Evolutionary conservation across 2,329 filamentous ascomycete genomes (phyloP), one percentile per base, ranked within the genome.

Genomic region (Trichophyton mentagrophytes): DNA sequence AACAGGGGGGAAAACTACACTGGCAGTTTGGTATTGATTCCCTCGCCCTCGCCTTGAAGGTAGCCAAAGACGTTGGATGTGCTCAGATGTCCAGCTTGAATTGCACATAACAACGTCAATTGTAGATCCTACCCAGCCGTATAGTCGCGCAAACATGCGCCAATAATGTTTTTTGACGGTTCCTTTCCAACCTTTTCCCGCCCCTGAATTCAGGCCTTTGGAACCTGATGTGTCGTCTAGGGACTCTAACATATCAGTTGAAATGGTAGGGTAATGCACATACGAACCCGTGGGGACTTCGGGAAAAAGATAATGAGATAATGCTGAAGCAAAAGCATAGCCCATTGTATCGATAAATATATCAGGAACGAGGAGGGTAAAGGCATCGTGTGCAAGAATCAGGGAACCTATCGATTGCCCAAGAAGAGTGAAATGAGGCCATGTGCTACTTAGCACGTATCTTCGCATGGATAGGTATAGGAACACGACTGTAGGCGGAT

Each of bases 311-410:
- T 88, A 81, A 70, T 90, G 93, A 73, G 81, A 88, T 2, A 96
- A 79, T 7, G 89, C 90, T 9, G 96, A 82, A 0, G 88, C 83
- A 71, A 97, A 99, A 27, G 92, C 90, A 69, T 96, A 99, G 64
- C 93, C 93, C 91, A 99, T 96, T 1, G 93, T 99, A 70, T 99
- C 93, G 67, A 99, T 80, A 71, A 97, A 96, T 59, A 97, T 82
- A 72, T 99, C 93, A 0, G 93, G 93, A 0, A 92, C 88, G 2
- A 97, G 80, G 2, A 96, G 82, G n/a, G 84, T 86, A 72, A 99
- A 93, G 9, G 92, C 92, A 69, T 99, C 92, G 80, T 89, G 93
- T 27, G 88, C 91, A 60, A 99, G 80, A 30, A 96, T 71, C 53
- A 99, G 70, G 4, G 91, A 96, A 47, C 93, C 93, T 2, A 97